Conservation (phyloP, 352 stramenopile genomes). For the Globisporangium okanoganense region DNA sequence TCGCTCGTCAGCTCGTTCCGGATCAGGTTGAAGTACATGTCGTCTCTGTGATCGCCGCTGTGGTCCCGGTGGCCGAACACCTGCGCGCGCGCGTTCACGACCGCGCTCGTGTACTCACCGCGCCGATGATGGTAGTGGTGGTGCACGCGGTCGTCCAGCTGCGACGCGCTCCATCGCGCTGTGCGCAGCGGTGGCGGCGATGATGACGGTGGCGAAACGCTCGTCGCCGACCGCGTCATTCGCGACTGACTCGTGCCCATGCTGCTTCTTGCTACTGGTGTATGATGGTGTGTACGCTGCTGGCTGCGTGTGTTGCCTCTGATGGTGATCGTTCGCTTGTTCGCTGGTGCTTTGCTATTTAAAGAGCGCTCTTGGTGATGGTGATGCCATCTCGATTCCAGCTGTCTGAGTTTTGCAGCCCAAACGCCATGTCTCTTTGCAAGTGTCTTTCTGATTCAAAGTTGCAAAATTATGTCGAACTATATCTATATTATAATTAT, state of each 20-base stretch:
- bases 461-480: not conserved
- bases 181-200: not conserved
- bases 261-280: too few species aligned
- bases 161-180: not conserved
- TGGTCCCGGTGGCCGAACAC: conserved; percentile 10
- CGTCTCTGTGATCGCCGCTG: not conserved
- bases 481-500: too few species aligned
- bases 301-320: not conserved
- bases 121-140: conserved; percentile 4
- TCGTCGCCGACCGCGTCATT: not conserved
- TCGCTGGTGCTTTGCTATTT: not conserved
- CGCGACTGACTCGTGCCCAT: conserved; percentile 2
- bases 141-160: not conserved
- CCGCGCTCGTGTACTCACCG: conserved; percentile 10
- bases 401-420: too few species aligned
- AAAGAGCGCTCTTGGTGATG: not conserved
- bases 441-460: too few species aligned
- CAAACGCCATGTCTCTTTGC: not conserved
- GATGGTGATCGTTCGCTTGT: not conserved
- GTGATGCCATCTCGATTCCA: conserved; percentile 1
- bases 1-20: conserved; percentile 8
- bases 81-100: conserved; percentile 11
- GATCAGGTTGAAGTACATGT: not conserved
- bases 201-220: not conserved
- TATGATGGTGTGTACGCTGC: not conserved